phyloP scores from a whole-genome alignment of 2,329 filamentous ascomycete species.

The Nemania sp. region DNA sequence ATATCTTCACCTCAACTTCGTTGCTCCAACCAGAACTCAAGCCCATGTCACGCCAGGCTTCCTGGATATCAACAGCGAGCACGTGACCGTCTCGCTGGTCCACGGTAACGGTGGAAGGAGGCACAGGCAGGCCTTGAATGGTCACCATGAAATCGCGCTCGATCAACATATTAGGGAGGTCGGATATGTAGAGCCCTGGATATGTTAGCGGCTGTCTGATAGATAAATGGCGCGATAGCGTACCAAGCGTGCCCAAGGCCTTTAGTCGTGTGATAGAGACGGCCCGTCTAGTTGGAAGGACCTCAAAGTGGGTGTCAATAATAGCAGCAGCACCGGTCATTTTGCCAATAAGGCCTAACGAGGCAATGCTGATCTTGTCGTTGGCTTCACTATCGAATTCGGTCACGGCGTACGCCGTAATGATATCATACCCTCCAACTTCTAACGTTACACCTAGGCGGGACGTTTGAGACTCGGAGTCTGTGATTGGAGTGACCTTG shows the following conservation, averaged over 20 bases:
- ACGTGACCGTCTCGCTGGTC: constrained; percentile 60
- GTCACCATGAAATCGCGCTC: constrained; percentile 72
- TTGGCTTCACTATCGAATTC: constrained; percentile 54
- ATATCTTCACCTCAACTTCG: constrained; percentile 72
- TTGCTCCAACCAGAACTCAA: constrained; percentile 78
- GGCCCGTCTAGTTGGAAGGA: constrained; percentile 61
- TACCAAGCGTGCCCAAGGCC: constrained; percentile 75
- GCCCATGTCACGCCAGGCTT: constrained; percentile 76
- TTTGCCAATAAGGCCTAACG: constrained; percentile 80
- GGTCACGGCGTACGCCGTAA: constrained; percentile 72
- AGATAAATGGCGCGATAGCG: constrained; percentile 29
- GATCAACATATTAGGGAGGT: constrained; percentile 64
- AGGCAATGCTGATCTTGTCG: constrained; percentile 60
- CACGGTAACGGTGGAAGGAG: constrained; percentile 65
- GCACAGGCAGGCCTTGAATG: constrained; percentile 73
- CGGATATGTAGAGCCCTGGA: constrained; percentile 75
- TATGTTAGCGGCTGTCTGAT: constrained; percentile 16
- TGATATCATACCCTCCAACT: constrained; percentile 75
- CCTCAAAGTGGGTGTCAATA: constrained; percentile 61
- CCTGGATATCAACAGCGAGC: constrained; percentile 75
- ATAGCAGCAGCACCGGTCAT: constrained; percentile 89
- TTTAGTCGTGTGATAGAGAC: constrained; percentile 73
- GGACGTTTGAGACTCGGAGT: constrained; percentile 48
- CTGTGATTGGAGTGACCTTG: constrained; percentile 59
- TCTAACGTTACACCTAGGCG: constrained; percentile 67